Percentiles rank a stretch among this genome's conserved stretches.
Evolutionary conservation across 441 rosid genomes (phyloP).

Genomic region (Euphorbia schlechtendalii): DNA sequence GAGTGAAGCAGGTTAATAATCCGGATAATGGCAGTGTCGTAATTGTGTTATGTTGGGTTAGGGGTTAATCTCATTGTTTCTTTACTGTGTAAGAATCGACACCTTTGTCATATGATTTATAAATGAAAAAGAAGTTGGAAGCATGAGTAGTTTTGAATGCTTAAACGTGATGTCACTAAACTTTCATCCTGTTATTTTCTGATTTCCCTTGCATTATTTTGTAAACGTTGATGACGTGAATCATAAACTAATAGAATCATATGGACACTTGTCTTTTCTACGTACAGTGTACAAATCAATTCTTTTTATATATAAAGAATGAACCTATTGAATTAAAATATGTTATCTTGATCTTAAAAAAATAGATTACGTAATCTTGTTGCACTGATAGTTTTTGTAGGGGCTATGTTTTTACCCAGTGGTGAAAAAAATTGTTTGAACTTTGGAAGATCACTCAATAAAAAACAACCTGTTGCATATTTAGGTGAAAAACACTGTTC

Average conservation of each 20-base stretch:
- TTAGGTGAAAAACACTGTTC: too few relatives aligned
- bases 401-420: too few relatives aligned
- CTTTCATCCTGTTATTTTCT: neutral
- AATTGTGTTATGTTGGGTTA: neutral
- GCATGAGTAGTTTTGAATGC: neutral
- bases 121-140: neutral
- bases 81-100: too few relatives aligned
- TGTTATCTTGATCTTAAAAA: neutral
- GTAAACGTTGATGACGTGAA: neutral
- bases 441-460: too few relatives aligned
- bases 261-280: neutral
- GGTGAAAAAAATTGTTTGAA: too few relatives aligned
- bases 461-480: too few relatives aligned
- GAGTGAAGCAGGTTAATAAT: neutral
- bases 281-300: neutral
- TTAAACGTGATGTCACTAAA: neutral
- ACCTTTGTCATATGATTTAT: neutral
- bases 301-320: neutral
- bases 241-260: neutral
- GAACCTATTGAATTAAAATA: neutral
- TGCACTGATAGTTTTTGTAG: too few relatives aligned
- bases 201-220: neutral
- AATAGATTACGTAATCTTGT: too few relatives aligned
- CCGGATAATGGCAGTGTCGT: neutral
- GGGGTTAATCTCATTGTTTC: too few relatives aligned